Conservation (phyloP, 2,329 filamentous ascomycete species). For the Colletotrichum simmondsii region DNA sequence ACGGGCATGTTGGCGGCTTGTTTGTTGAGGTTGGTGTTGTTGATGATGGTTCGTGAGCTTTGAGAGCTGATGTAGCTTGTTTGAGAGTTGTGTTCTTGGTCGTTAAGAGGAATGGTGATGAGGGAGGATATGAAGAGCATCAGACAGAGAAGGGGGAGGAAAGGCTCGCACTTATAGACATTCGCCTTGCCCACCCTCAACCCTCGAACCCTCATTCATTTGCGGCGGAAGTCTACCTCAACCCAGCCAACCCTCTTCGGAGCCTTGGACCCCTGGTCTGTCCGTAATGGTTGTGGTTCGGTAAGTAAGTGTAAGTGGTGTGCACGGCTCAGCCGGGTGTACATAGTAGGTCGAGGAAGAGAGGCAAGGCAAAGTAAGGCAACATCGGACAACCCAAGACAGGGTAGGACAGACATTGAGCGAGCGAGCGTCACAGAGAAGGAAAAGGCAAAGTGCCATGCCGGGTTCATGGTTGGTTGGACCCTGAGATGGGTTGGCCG, state of each 20-base stretch:
- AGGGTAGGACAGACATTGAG: background rate
- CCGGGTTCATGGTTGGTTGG: conserved; percentile 32
- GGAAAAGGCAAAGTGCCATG: background rate
- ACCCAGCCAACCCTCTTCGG: conserved; percentile 1
- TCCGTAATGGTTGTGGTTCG: conserved; percentile 9
- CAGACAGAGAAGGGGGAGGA: background rate
- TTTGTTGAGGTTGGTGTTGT: conserved; percentile 10
- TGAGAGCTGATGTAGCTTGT: background rate
- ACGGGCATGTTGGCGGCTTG: conserved; percentile 50
- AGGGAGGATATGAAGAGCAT: rapidly evolving
- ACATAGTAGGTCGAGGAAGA: background rate
- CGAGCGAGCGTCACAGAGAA: background rate
- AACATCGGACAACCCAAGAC: background rate
- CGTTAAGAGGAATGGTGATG: background rate
- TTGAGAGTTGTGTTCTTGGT: background rate
- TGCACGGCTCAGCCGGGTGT: conserved; percentile 24
- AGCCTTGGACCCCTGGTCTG: conserved; percentile 33
- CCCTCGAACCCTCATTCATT: conserved; percentile 6
- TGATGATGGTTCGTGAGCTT: conserved; percentile 9
- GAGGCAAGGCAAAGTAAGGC: background rate
- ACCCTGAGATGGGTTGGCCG: conserved; percentile 27
- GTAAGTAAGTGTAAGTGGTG: conserved; percentile 9
- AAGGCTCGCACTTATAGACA: conserved; percentile 28
- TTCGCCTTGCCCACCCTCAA: conserved; percentile 9
- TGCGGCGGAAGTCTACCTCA: background rate